Evolutionary conservation across 495 filamentous ascomycete species (phyloP).

Genomic region (Podospora appendiculata): DNA sequence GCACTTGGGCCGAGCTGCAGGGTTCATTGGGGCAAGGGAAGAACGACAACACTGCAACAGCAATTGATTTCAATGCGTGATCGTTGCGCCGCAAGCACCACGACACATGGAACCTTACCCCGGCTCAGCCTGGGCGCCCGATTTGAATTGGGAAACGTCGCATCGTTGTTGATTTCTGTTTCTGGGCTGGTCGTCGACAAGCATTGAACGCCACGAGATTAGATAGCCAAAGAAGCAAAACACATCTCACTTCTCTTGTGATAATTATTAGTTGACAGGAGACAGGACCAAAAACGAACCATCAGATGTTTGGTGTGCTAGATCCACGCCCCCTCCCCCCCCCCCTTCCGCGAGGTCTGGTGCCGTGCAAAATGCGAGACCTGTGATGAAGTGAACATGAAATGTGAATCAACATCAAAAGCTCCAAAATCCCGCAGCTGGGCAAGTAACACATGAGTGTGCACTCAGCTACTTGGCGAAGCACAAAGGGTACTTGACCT

Average conservation of each 20-base stretch:
- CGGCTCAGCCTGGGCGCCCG: neutral
- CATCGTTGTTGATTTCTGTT: neutral
- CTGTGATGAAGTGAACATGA: too few species aligned
- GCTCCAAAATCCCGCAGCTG: too few species aligned
- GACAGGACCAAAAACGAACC: neutral
- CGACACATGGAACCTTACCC: neutral
- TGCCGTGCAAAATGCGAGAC: too few species aligned
- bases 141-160: neutral
- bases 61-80: too few species aligned
- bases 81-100: too few species aligned
- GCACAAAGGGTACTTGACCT: too few species aligned
- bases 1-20: neutral
- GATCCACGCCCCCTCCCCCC: neutral
- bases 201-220: slow-evolving; percentile 25
- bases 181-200: slow-evolving; percentile 1
- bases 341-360: too few species aligned
- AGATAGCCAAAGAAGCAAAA: slow-evolving; percentile 11
- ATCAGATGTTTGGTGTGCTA: neutral
- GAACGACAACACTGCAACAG: neutral
- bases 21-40: neutral
- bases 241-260: neutral
- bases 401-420: too few species aligned
- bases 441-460: too few species aligned
- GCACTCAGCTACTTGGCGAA: too few species aligned
- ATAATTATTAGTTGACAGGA: neutral